Percentiles rank a stretch among this genome's conserved stretches.
phyloP scores from a whole-genome alignment of 202 grass and related monocot species.

The Bolboschoenoplectus hybrid region DNA sequence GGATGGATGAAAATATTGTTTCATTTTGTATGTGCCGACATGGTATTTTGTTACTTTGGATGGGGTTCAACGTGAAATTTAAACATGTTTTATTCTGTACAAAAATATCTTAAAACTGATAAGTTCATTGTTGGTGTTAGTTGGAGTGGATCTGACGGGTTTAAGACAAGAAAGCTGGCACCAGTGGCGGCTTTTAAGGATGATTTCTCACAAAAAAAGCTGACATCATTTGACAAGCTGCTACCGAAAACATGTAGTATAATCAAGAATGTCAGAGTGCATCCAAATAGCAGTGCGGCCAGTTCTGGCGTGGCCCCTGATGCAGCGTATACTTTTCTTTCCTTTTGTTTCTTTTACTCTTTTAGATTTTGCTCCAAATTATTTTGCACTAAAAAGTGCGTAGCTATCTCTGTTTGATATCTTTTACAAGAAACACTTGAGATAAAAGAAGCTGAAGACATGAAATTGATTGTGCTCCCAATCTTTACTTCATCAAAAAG shows the following conservation, averaged over 20 bases:
- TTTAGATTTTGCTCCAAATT: constrained; percentile 30
- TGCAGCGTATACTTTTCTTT: constrained; percentile 59
- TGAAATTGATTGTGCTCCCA: background rate
- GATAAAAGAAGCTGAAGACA: background rate
- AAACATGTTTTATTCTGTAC: constrained; percentile 6
- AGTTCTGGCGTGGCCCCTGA: constrained; percentile 86
- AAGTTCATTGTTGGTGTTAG: constrained; percentile 51
- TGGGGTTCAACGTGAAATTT: background rate
- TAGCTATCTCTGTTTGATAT: constrained; percentile 4
- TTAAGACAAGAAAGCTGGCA: constrained; percentile 31
- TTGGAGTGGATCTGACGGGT: background rate
- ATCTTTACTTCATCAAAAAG: background rate
- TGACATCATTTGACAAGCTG: constrained; percentile 92
- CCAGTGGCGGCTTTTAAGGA: constrained; percentile 85
- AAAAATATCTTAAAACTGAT: constrained; percentile 35
- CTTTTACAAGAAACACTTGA: background rate
- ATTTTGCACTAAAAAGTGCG: background rate
- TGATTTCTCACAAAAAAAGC: constrained; percentile 76
- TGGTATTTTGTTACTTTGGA: background rate
- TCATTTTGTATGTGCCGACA: background rate
- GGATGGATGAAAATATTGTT: background rate
- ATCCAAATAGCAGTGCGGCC: constrained; percentile 60
- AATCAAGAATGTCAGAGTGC: constrained; percentile 76
- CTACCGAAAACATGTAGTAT: constrained; percentile 70
- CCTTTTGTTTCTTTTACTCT: constrained; percentile 36